A percentile compares a stretch with the other conserved stretches of the same genome.
Conservation (phyloP, 1,284 basidiomycete species). For the Apiotrichum sp. region DNA sequence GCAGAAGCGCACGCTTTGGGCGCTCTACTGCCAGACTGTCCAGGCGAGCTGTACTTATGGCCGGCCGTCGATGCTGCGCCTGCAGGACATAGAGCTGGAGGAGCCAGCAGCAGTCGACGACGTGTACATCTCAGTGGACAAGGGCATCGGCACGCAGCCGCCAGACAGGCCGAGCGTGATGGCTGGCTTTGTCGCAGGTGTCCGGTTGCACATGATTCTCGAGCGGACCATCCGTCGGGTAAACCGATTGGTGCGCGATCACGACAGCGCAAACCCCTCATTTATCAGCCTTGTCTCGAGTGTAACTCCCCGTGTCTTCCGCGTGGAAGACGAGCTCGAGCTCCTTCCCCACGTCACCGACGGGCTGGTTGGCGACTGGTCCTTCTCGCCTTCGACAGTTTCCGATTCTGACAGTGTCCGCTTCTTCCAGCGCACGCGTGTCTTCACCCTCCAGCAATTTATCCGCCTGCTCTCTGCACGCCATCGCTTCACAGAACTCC, state of each 20-base stretch:
- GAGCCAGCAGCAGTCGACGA: conserved; percentile 33
- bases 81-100: conserved; percentile 26
- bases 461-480: conserved; percentile 27
- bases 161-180: conserved; percentile 28
- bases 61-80: conserved; percentile 26
- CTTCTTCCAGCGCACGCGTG: conserved; percentile 34
- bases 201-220: conserved; percentile 32
- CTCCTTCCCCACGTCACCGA: conserved; percentile 26
- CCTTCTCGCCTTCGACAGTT: conserved; percentile 26
- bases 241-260: conserved; percentile 17
- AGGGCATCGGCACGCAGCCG: conserved; percentile 28
- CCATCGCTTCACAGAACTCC: conserved; percentile 24
- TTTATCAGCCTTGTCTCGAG: conserved; percentile 22
- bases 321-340: conserved; percentile 22
- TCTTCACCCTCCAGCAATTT: conserved; percentile 30
- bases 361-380: conserved; percentile 30
- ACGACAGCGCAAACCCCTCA: conserved; percentile 6
- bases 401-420: conserved; percentile 29
- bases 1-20: conserved; percentile 32
- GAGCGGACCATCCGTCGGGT: conserved; percentile 27
- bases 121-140: conserved; percentile 24
- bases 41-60: conserved; percentile 32
- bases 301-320: conserved; percentile 8
- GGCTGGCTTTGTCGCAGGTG: conserved; percentile 28
- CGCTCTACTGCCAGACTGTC: conserved; percentile 30